phyloP scores from a whole-genome alignment of 2,329 filamentous ascomycete genomes.

The Parascedosporium putredinis region DNA sequence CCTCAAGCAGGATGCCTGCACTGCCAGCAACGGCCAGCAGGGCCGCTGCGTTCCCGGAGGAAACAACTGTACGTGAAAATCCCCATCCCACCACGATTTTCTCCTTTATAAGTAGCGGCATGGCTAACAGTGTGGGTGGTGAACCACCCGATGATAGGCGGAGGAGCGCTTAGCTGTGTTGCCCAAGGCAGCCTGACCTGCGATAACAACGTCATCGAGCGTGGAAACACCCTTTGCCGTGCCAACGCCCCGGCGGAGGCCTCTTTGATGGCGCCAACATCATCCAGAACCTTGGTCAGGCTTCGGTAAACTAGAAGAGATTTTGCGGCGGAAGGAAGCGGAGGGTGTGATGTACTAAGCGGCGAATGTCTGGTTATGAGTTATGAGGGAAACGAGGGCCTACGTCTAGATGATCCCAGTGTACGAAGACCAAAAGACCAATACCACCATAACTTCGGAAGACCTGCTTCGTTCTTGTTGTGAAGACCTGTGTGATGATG shows the following conservation, averaged over 20 bases:
- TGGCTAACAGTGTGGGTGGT: too few species aligned
- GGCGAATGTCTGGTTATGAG: too few species aligned
- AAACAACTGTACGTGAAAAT: constrained; percentile 21
- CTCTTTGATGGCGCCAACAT: constrained; percentile 17
- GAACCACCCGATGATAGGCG: too few species aligned
- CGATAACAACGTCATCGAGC: constrained; percentile 18
- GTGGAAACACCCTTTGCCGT: constrained; percentile 20
- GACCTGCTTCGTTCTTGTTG: too few species aligned
- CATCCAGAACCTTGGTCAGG: constrained; percentile 16
- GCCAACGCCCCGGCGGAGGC: constrained; percentile 13
- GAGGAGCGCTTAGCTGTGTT: constrained; percentile 18
- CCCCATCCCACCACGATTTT: neutral
- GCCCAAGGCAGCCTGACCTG: constrained; percentile 18
- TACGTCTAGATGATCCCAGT: too few species aligned
- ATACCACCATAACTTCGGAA: too few species aligned
- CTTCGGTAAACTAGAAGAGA: constrained; percentile 18
- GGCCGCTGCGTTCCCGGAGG: constrained; percentile 24
- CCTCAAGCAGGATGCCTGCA: constrained; percentile 27
- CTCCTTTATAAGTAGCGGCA: neutral
- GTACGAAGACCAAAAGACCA: too few species aligned
- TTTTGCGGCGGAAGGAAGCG: too few species aligned
- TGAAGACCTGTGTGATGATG: too few species aligned
- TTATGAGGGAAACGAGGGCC: too few species aligned
- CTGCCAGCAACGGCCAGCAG: constrained; percentile 18
- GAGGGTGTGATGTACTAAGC: too few species aligned